These are phyloP conservation scores for Puccinia triticina DNA, from an alignment of 1,284 basidiomycete species.

Conservation along the genomic window DNA sequence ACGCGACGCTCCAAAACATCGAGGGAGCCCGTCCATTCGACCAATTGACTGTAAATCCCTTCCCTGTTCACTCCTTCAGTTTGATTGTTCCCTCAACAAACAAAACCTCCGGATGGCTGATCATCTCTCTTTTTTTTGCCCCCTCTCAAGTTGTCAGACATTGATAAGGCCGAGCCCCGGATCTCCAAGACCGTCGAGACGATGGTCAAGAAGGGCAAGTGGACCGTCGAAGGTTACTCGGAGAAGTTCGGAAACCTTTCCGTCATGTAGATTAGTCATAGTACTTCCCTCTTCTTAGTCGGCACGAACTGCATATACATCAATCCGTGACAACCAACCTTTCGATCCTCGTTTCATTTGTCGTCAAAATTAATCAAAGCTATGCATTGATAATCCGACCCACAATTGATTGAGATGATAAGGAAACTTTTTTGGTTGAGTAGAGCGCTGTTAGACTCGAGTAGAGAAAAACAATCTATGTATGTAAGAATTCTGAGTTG, in stretches of 20 bases:
- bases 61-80: not conserved
- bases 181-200: constrained; percentile 89
- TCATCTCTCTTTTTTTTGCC: not conserved
- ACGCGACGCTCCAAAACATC: constrained; percentile 93
- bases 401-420: not conserved
- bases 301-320: not conserved
- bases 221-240: constrained; percentile 85
- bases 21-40: constrained; percentile 97
- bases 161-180: constrained; percentile 88
- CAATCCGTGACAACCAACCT: constrained; percentile 36
- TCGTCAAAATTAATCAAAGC: not conserved
- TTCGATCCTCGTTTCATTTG: constrained; percentile 52
- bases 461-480: no score
- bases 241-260: constrained; percentile 92
- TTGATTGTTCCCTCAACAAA: constrained; percentile 51
- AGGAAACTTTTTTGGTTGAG: not conserved
- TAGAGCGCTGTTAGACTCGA: no score
- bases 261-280: constrained; percentile 69
- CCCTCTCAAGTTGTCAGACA: constrained; percentile 73
- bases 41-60: constrained; percentile 76
- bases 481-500: no score
- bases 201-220: constrained; percentile 99
- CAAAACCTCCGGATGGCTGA: not conserved
- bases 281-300: not conserved
- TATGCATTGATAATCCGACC: not conserved